Percentiles rank a stretch among this genome's conserved stretches.
These are phyloP conservation scores for Chimonanthus praecox DNA, from an alignment of 164 flowering plant species.

Conservation along the genomic window DNA sequence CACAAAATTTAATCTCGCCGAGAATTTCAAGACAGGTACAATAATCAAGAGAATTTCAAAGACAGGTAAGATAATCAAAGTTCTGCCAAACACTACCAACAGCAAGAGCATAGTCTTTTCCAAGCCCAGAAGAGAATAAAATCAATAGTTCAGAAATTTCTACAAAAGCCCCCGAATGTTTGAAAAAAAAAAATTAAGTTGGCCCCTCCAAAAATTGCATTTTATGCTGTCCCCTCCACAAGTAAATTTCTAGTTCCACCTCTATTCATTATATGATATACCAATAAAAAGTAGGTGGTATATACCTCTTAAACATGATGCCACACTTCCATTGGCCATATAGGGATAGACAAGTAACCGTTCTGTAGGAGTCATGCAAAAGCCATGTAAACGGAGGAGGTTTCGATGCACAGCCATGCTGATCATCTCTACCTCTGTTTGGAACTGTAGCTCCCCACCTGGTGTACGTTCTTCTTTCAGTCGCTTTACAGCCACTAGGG, in stretches of 20 bases:
- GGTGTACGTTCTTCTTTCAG: constrained; percentile 42
- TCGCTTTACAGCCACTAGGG: constrained; percentile 42
- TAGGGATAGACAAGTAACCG: constrained; percentile 41
- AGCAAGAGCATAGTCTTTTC: not conserved
- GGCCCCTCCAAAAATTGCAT: too few species aligned
- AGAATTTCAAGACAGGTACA: too few species aligned
- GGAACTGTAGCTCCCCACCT: constrained; percentile 43
- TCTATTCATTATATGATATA: too few species aligned
- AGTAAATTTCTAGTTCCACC: too few species aligned
- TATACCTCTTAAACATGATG: constrained; percentile 41
- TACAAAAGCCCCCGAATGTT: too few species aligned
- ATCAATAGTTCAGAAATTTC: too few species aligned
- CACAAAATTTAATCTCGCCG: not conserved
- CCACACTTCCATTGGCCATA: constrained; percentile 46
- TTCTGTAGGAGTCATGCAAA: constrained; percentile 47
- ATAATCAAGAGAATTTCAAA: constrained; percentile 3
- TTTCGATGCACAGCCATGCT: constrained; percentile 47
- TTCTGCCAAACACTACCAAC: not conserved
- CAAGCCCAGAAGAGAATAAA: too few species aligned
- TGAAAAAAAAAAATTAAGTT: too few species aligned
- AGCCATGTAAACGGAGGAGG: constrained; percentile 33
- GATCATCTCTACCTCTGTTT: constrained; percentile 43
- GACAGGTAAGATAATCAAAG: not conserved
- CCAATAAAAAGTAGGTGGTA: too few species aligned
- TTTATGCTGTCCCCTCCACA: too few species aligned